Evolutionary conservation across 202 grass and related monocot species (phyloP).

Genomic region (Setaria viridis): DNA sequence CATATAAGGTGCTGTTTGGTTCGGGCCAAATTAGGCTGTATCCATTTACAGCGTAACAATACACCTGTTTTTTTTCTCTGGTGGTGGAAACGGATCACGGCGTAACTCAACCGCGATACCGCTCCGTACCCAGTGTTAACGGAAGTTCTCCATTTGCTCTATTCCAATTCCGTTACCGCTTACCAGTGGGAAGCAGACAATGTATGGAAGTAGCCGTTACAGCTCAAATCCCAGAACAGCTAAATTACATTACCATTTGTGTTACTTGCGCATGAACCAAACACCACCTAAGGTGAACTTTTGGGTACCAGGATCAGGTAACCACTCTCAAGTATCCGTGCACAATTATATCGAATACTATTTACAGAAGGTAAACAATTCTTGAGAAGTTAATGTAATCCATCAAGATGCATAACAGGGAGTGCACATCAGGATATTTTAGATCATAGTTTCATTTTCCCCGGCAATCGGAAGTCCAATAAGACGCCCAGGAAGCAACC

Average conservation of each 20-base stretch:
- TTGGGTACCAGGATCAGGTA: background rate
- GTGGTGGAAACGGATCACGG: too few relatives aligned
- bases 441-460: background rate
- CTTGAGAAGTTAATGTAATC: slow-evolving; percentile 9
- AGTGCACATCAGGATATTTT: background rate
- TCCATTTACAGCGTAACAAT: too few relatives aligned
- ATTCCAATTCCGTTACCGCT: too few relatives aligned
- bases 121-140: too few relatives aligned
- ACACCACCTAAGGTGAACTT: background rate
- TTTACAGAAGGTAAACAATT: background rate
- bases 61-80: too few relatives aligned
- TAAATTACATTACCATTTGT: too few relatives aligned
- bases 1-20: background rate
- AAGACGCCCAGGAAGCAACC: slow-evolving; percentile 40
- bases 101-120: too few relatives aligned
- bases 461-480: slow-evolving; percentile 12
- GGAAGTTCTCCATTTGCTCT: too few relatives aligned
- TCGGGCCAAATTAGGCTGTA: too few relatives aligned
- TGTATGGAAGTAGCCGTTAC: too few relatives aligned
- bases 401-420: slow-evolving; percentile 1
- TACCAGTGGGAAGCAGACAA: background rate
- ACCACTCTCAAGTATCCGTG: background rate
- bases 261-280: too few relatives aligned
- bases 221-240: too few relatives aligned
- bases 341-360: background rate